Base-by-base conservation (phyloP, 768 basidiomycete species). In the Auriculariales sp. region DNA sequence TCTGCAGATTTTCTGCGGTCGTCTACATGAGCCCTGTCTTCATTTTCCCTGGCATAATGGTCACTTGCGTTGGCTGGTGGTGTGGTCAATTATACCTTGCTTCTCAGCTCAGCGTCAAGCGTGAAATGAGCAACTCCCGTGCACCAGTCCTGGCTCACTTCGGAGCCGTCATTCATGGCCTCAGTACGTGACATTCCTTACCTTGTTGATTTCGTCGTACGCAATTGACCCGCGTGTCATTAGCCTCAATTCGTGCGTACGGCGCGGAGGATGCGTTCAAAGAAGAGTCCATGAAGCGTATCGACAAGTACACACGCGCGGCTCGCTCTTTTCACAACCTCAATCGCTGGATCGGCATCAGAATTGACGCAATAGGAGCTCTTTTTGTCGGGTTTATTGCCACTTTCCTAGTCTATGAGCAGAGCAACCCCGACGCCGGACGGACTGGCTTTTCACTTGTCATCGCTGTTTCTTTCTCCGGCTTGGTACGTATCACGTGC, bases 191-290 rank as follows among this genome's bases (percentile, higher is more conserved):
- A n/a, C 28, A 51, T 30, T 22, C 7, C 28, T 25, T 46, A 9
- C 14, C n/a, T 12, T 24, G 22, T 12, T n/a, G 3, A 2, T 15
- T 30, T 55, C n/a, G 54, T 56, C 48, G 5, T 9, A 17, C 14
- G 12, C 2, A 2, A 22, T 34, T 52, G 29, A 49, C 50, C n/a
- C n/a, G 4, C 49, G 19, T 28, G 49, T 24, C 5, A 6, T 24
- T 17, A 64, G 67, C 65, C 2, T 62, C 79, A 5, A 77, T 86
- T 50, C 70, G 81, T 22, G 83, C 83, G 1, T 86, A 79, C 57
- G 74, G 75, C 3, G 77, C 75, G 4, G 70, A 81, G 61, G 60
- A 66, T 25, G 49, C 61, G 2, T 79, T 71, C 65, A 70, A 59
- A 53, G 51, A 52, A 32, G 67, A 73, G 52, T 70, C 73, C 6